phyloP scores from a whole-genome alignment of 2,329 filamentous ascomycete species.

The Purpureocillium lavendulum region DNA sequence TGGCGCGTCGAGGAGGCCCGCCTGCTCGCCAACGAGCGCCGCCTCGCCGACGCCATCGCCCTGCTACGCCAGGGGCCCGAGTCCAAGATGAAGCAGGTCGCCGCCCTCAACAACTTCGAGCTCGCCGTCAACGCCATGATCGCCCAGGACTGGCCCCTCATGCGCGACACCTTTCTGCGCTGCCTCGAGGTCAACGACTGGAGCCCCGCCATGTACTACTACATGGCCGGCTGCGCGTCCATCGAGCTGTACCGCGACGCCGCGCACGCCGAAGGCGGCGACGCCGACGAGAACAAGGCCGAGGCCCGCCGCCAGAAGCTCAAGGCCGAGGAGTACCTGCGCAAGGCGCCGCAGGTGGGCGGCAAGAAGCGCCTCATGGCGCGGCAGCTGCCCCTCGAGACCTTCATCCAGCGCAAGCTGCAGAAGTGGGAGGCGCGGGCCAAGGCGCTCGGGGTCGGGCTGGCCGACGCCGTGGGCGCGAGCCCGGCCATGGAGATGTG shows the following conservation, averaged over 20 bases:
- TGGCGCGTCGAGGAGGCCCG: constrained; percentile 87
- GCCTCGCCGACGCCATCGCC: constrained; percentile 59
- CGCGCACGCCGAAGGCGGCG: constrained; percentile 24
- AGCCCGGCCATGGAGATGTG: constrained; percentile 85
- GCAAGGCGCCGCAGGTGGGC: constrained; percentile 62
- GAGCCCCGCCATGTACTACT: constrained; percentile 85
- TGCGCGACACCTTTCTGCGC: constrained; percentile 64
- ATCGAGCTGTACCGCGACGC: constrained; percentile 71
- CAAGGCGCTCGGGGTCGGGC: constrained; percentile 54
- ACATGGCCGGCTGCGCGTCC: constrained; percentile 71
- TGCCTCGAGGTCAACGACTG: constrained; percentile 81
- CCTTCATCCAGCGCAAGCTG: constrained; percentile 76
- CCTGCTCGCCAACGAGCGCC: constrained; percentile 57
- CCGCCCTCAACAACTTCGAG: constrained; percentile 80
- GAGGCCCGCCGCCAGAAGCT: constrained; percentile 46
- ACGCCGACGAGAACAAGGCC: constrained; percentile 15
- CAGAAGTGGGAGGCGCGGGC: constrained; percentile 80
- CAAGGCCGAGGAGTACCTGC: constrained; percentile 61
- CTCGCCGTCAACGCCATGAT: constrained; percentile 72
- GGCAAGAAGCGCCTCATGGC: constrained; percentile 90
- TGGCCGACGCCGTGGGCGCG: constrained; percentile 74
- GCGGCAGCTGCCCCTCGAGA: constrained; percentile 79
- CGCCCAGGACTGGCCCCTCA: constrained; percentile 65
- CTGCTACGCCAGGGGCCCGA: constrained; percentile 51
- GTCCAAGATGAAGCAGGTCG: constrained; percentile 79